Base-by-base conservation (phyloP, 2,329 filamentous ascomycete species). In the Exophiala viscosa region DNA sequence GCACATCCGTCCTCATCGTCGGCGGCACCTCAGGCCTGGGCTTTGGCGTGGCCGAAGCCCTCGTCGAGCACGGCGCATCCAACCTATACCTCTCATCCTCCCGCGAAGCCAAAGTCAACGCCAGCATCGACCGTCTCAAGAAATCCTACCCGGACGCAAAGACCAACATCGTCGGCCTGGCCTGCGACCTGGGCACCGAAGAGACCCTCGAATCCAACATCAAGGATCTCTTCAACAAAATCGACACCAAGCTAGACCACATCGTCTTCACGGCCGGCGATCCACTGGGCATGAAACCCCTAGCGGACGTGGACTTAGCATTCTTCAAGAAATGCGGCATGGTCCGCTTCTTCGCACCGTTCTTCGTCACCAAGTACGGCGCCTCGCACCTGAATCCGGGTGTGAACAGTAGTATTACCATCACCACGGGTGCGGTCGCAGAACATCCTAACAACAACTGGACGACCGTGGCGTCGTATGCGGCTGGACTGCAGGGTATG, bases 1-100 rank as follows among this genome's bases (percentile, higher is more conserved):
- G 64, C 57, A 64, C 67, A n/a, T 71, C 71, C 36, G 66, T 81
- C 49, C 70, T 82, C 48, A 66, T 82, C 58, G 68, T 81, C 28
- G 79, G 79, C 20, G 78, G 76, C 36, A 76, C 74, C 39, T 70
- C 72, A 40, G 79, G 79, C 49, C 73, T 82, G 35, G 79, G 79
- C 35, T 80, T 72, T 61, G 67, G 65, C 53, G 73, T 78, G 11
- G 78, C 78, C 48, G 74, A 80, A 71, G 76, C 75, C 1, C 66
- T 68, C 38, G 62, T 81, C 50, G 77, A 80, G 57, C 66, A 75
- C 58, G 74, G 73, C 57, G 56, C 51, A 13, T 73, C 73, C 46
- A 64, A 67, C 33, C 69, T 82, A 23, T 73, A 70, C 35, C 71
- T 81, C 60, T 73, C 76, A 3, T 76, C 74, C 1, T 80, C 54